These are phyloP conservation scores for Cupressus sempervirens DNA, from an alignment of 75 land plant species.

Conservation along the genomic window DNA sequence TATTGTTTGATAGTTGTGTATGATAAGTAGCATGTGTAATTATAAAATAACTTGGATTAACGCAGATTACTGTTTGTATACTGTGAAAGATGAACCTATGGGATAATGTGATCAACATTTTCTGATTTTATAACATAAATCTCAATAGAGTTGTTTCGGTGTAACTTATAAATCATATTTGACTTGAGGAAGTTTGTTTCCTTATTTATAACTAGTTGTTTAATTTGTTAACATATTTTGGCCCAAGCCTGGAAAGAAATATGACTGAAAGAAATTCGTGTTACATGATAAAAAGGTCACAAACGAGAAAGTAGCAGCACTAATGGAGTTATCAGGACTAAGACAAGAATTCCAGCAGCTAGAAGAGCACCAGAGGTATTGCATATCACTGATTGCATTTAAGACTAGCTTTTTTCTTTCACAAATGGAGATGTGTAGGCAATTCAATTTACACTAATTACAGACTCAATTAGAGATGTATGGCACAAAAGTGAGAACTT, in stretches of 20 bases:
- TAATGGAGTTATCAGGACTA: conserved; percentile 80
- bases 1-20: no score
- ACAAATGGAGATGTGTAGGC: neutral
- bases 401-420: neutral
- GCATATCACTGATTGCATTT: neutral
- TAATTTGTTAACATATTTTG: neutral
- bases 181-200: neutral
- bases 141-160: neutral
- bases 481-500: neutral
- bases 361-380: conserved; percentile 57
- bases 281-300: conserved; percentile 57
- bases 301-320: conserved; percentile 84
- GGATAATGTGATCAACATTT: neutral
- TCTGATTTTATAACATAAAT: neutral
- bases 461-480: neutral
- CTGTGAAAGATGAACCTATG: neutral
- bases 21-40: neutral
- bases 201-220: neutral
- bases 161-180: neutral
- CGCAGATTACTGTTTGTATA: neutral
- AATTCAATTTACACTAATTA: neutral
- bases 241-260: neutral
- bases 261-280: neutral
- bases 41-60: neutral
- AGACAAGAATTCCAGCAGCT: conserved; percentile 46